A percentile compares a stretch with the other conserved stretches of the same genome.
Conservation (phyloP, 169 alveolate genomes). For the Eimeria sp. region DNA sequence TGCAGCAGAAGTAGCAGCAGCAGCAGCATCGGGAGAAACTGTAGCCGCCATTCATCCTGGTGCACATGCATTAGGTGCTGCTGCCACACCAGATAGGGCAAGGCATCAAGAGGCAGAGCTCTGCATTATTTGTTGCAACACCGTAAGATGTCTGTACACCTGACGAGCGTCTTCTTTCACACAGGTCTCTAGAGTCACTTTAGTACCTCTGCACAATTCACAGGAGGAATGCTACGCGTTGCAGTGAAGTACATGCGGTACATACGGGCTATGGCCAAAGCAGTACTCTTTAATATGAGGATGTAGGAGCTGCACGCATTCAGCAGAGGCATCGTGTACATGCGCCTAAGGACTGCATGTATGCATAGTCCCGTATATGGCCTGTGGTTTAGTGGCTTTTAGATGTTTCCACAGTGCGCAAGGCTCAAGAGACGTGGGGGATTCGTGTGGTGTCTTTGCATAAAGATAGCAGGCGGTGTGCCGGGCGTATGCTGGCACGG, state of each 20-base stretch:
- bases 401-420: too few species aligned
- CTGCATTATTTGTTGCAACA: slow-evolving; percentile 57
- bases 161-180: background rate
- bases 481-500: slow-evolving; percentile 77
- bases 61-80: slow-evolving; percentile 4
- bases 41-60: background rate
- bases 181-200: too few species aligned
- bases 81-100: background rate
- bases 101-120: slow-evolving; percentile 19
- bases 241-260: too few species aligned
- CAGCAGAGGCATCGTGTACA: too few species aligned
- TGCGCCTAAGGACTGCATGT: too few species aligned
- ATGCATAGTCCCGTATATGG: too few species aligned
- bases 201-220: too few species aligned
- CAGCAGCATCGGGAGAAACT: background rate
- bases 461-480: slow-evolving; percentile 74
- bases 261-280: too few species aligned
- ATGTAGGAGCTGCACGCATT: too few species aligned
- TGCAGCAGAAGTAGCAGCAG: slow-evolving; percentile 44
- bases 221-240: background rate
- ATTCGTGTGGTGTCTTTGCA: background rate
- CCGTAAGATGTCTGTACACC: slow-evolving; percentile 40
- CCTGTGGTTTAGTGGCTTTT: too few species aligned
- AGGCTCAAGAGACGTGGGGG: too few species aligned
- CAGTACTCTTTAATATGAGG: too few species aligned